Evolutionary conservation across 83 land plant species (phyloP).

Genomic region (Picea engelmannii): DNA sequence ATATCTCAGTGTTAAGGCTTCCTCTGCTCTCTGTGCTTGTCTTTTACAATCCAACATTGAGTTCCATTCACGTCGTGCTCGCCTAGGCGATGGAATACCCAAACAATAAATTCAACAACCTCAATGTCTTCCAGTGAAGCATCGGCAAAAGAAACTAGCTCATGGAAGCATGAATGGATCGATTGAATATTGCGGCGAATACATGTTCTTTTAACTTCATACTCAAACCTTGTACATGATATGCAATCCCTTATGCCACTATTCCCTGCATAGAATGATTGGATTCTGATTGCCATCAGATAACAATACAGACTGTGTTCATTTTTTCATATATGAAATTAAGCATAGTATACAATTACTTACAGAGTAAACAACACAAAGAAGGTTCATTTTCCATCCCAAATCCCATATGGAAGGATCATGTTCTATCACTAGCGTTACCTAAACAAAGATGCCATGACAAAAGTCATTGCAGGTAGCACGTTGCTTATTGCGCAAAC

Average conservation of each 20-base stretch:
- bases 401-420: no score
- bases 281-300: no score
- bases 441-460: not conserved
- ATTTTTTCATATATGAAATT: no score
- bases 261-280: conserved; percentile 25
- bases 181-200: no score
- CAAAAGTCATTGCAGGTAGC: not conserved
- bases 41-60: no score
- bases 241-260: conserved; percentile 31
- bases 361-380: conserved; percentile 23
- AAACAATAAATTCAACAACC: not conserved
- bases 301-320: not conserved
- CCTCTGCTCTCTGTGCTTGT: no score
- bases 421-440: not conserved
- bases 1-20: no score
- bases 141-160: not conserved
- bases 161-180: no score
- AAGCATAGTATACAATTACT: not conserved
- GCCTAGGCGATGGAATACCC: no score
- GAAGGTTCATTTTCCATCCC: no score
- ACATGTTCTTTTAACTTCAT: no score
- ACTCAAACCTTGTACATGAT: conserved; percentile 26
- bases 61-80: no score
- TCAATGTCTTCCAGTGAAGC: not conserved
- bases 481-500: conserved; percentile 43